Evolutionary conservation across 2,329 filamentous ascomycete genomes (phyloP).

Genomic region (Sporothrix brunneoviolacea): DNA sequence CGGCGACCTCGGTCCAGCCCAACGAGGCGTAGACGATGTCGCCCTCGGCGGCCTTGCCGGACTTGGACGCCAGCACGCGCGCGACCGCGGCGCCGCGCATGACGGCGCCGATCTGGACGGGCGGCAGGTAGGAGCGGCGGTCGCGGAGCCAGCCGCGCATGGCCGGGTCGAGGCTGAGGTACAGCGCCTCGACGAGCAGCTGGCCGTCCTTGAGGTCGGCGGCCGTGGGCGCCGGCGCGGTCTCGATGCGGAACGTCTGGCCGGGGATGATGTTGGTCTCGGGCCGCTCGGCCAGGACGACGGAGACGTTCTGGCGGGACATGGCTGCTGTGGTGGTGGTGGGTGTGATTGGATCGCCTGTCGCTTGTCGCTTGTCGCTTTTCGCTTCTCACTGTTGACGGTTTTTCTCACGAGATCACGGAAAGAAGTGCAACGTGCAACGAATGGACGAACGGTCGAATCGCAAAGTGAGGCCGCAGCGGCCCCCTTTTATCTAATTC

Average conservation of each 20-base stretch:
- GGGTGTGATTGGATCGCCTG: not conserved
- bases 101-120: slow-evolving; percentile 51
- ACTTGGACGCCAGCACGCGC: slow-evolving; percentile 45
- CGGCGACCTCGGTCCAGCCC: slow-evolving; percentile 54
- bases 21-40: slow-evolving; percentile 42
- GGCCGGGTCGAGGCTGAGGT: slow-evolving; percentile 55
- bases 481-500: too few relatives aligned
- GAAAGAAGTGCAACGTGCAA: slow-evolving; percentile 3
- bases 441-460: too few relatives aligned
- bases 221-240: slow-evolving; percentile 42
- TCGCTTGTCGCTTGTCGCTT: not conserved
- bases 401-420: not conserved
- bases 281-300: slow-evolving; percentile 60
- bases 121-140: slow-evolving; percentile 48
- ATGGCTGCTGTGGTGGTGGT: slow-evolving; percentile 3
- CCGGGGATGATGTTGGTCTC: slow-evolving; percentile 54
- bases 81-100: slow-evolving; percentile 53
- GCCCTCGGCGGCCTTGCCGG: slow-evolving; percentile 39
- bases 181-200: slow-evolving; percentile 43
- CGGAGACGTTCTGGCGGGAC: slow-evolving; percentile 24
- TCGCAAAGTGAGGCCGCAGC: too few relatives aligned
- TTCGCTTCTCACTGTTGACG: not conserved
- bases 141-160: slow-evolving; percentile 57
- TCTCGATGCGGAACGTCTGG: slow-evolving; percentile 54
- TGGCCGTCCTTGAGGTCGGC: slow-evolving; percentile 45